Evolutionary conservation across 1,284 basidiomycete genomes (phyloP), one percentile per base, ranked within the genome.

Genomic region (Phellopilus nigrolimitatus): DNA sequence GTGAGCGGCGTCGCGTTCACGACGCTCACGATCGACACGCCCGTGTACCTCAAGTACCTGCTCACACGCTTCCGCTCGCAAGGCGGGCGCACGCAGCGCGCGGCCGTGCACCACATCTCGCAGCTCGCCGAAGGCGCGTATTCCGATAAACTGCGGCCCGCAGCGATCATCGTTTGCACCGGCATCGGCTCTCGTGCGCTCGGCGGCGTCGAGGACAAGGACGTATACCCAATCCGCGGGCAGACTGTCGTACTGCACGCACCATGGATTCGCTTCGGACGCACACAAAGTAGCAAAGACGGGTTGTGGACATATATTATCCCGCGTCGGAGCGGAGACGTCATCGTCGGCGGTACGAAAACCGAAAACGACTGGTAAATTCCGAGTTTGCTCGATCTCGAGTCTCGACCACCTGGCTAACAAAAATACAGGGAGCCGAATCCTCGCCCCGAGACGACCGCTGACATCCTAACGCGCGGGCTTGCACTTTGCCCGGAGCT

Each of bases 251-350:
- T 76, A 8, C 57, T 80, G 5, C 61, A 66, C 9, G 77, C 78
- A 5, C 75, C 76, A 1, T 76, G 75, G 75, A 62, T 91, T 43
- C 73, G 67, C 40, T 76, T 76, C 54, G 87, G 85, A 13, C 70
- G 74, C 54, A 80, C 82, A 0, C 62, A 79, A 13, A 74, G 73
- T 47, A 70, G 67, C 22, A 60, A 64, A 4, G 68, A 73, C n/a
- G 79, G 78, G 5, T 66, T 70, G 0, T 78, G 76, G 68, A 79
- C 79, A 33, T 91, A 90, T 65, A 72, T 85, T 53, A 86, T 91
- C 58, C 88, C 88, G 19, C 71, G 82, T 56, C 68, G 74, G 36
- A 78, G 74, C 55, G 83, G 86, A 24, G 75, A 86, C 56, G 87
- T 86, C 5, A 69, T 88, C 25, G 67, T 89, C 1, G 87, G 87